Percentiles rank a stretch among this genome's conserved stretches.
phyloP scores from a whole-genome alignment of 148 eudicot genomes.

The Polygonum aviculare region DNA sequence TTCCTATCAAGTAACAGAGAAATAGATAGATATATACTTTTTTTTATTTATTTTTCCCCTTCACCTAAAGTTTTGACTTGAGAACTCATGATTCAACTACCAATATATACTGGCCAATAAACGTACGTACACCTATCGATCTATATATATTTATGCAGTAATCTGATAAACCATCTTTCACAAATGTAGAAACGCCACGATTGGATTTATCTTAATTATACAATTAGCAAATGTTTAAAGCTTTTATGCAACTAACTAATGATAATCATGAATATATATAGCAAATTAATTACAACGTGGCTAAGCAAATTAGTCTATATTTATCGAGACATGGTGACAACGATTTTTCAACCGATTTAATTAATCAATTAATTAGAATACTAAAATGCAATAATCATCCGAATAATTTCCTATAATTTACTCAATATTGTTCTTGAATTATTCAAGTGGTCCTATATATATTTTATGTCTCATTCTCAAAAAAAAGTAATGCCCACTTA shows the following conservation, averaged over 20 bases:
- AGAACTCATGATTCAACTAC: neutral
- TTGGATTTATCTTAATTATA: neutral
- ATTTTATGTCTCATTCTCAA: neutral
- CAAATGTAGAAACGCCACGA: neutral
- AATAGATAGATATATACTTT: too few species aligned
- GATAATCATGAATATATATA: neutral
- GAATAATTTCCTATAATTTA: neutral
- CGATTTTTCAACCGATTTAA: constrained; percentile 1
- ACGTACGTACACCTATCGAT: neutral
- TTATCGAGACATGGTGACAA: constrained; percentile 4
- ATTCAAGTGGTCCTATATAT: neutral
- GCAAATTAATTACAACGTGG: neutral
- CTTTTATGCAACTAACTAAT: neutral
- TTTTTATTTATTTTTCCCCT: neutral
- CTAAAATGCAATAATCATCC: neutral
- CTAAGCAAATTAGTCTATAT: neutral
- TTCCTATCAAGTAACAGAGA: too few species aligned
- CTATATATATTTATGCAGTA: neutral
- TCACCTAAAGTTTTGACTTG: constrained; percentile 4
- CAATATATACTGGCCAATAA: neutral
- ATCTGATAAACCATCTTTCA: neutral
- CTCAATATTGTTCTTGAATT: neutral
- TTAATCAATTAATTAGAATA: neutral
- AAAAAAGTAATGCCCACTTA: neutral
- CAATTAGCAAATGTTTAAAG: neutral